A percentile compares a stretch with the other conserved stretches of the same genome.
phyloP scores from a whole-genome alignment of 2,329 filamentous ascomycete species.

The Paradendryphiella salina region DNA sequence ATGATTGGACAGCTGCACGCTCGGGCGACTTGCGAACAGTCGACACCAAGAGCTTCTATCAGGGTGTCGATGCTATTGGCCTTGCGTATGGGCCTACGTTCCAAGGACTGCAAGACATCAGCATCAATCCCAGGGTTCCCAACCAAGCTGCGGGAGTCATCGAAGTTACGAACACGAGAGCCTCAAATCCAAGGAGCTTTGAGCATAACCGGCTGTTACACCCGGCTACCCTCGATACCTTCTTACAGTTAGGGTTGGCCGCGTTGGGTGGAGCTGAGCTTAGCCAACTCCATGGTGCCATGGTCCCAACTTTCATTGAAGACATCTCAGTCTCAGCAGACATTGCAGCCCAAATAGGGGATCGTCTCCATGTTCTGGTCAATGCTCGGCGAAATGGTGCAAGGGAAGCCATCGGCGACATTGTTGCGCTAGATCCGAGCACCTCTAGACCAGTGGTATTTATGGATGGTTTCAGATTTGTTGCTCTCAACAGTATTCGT shows the following conservation, averaged over 20 bases:
- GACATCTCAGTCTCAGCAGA: slow-evolving; percentile 16
- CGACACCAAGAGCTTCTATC: slow-evolving; percentile 11
- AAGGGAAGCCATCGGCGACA: slow-evolving; percentile 12
- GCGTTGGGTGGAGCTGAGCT: slow-evolving; percentile 9
- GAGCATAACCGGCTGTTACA: slow-evolving; percentile 24
- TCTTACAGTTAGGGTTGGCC: slow-evolving; percentile 17
- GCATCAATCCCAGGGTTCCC: not conserved
- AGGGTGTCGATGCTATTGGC: slow-evolving; percentile 12
- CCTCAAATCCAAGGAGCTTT: slow-evolving; percentile 13
- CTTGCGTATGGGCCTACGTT: slow-evolving; percentile 21
- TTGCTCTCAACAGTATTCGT: slow-evolving; percentile 8
- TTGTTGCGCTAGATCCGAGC: slow-evolving; percentile 13
- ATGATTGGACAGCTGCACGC: not conserved
- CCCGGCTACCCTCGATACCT: slow-evolving; percentile 23
- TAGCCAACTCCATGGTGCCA: slow-evolving; percentile 6
- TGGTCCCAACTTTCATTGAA: slow-evolving; percentile 18
- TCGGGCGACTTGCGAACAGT: not conserved
- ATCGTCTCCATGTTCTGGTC: slow-evolving; percentile 13
- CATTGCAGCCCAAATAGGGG: slow-evolving; percentile 10
- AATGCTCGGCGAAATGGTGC: not conserved
- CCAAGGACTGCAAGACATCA: slow-evolving; percentile 11
- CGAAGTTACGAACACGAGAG: slow-evolving; percentile 16
- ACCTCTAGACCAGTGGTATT: slow-evolving; percentile 12
- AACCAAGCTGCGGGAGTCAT: slow-evolving; percentile 8
- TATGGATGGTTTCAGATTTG: slow-evolving; percentile 21